Conservation (phyloP, 225 moss, liverwort and hornwort genomes). For the Physcomitrellopsis africana region DNA sequence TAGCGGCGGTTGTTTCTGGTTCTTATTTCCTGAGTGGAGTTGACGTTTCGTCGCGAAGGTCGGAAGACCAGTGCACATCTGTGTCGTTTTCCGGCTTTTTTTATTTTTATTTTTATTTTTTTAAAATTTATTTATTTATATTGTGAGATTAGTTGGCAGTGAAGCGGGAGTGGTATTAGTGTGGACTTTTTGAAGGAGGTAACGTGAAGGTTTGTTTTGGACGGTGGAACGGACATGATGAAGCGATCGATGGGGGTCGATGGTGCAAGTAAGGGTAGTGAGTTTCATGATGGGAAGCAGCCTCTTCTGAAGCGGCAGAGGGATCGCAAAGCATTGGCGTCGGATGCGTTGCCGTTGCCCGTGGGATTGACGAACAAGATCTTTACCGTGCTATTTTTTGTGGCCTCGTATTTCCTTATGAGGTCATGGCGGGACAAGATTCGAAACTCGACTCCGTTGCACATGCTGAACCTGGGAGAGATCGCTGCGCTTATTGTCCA, state of each 20-base stretch:
- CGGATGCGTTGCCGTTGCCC: slow-evolving; percentile 88
- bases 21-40: too few species aligned
- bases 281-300: slow-evolving; percentile 4
- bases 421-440: slow-evolving; percentile 97
- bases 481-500: slow-evolving; percentile 77
- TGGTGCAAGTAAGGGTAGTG: slow-evolving; percentile 13
- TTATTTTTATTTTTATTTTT: too few species aligned
- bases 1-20: too few species aligned
- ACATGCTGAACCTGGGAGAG: slow-evolving; percentile 89
- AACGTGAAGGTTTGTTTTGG: background rate
- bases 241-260: slow-evolving; percentile 15
- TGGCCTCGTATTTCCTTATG: slow-evolving; percentile 86
- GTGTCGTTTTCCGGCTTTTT: too few species aligned
- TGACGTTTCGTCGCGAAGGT: too few species aligned
- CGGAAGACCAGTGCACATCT: too few species aligned
- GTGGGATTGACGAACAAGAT: slow-evolving; percentile 94
- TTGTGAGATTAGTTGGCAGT: too few species aligned
- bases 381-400: slow-evolving; percentile 87
- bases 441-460: slow-evolving; percentile 81
- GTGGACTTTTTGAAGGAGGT: background rate
- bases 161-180: background rate
- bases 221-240: background rate
- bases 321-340: slow-evolving; percentile 68
- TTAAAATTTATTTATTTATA: too few species aligned
- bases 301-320: slow-evolving; percentile 35